Evolutionary conservation across 495 filamentous ascomycete genomes (phyloP).

Genomic region (Hypoxylon cercidicola): DNA sequence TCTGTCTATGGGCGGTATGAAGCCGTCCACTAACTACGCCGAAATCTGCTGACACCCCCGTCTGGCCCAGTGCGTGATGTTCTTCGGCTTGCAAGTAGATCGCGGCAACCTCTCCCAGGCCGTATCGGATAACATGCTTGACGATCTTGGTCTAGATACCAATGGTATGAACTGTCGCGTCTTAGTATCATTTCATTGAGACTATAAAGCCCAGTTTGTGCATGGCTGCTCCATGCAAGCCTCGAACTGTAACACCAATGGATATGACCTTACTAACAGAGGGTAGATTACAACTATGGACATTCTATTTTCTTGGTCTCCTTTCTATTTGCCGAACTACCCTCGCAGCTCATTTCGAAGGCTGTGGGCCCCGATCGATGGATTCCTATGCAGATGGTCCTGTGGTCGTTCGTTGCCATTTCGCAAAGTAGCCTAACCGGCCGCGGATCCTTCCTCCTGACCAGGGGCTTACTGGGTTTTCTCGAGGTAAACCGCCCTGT

Average conservation of each 20-base stretch:
- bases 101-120: conserved; percentile 66
- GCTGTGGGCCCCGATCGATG: conserved; percentile 81
- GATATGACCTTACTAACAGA: conserved; percentile 33
- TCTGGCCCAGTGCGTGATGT: conserved; percentile 54
- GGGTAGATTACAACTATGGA: conserved; percentile 72
- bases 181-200: background rate
- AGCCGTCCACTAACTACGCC: conserved; percentile 25
- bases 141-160: conserved; percentile 63
- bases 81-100: conserved; percentile 68
- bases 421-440: conserved; percentile 45
- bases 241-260: background rate
- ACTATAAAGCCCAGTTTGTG: background rate
- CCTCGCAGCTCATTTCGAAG: conserved; percentile 78
- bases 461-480: conserved; percentile 51
- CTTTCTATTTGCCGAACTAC: conserved; percentile 76
- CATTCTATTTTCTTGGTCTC: conserved; percentile 76
- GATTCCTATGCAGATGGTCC: conserved; percentile 71
- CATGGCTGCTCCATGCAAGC: background rate
- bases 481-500: conserved; percentile 47
- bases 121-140: conserved; percentile 64
- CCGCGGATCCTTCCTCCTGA: conserved; percentile 52
- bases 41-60: conserved; percentile 14
- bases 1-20: conserved; percentile 62
- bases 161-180: conserved; percentile 52
- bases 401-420: conserved; percentile 59